Conservation (phyloP, 1,139 yeast species). For the Nakaseomyces delphensis region DNA sequence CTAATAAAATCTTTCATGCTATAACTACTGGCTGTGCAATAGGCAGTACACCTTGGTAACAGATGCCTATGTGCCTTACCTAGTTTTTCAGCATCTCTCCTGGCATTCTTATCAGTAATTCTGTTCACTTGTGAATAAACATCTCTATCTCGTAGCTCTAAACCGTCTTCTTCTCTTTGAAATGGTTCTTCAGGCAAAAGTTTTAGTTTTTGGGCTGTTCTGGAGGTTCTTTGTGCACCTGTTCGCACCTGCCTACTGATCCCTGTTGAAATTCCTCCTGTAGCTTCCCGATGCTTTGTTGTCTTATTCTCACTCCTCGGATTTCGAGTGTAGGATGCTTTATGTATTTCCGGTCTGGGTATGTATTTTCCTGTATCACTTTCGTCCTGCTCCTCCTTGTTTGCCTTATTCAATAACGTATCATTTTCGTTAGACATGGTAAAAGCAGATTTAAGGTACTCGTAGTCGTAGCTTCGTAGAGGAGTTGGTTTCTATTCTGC, state of each 20-base stretch:
- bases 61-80: constrained; percentile 83
- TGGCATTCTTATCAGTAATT: constrained; percentile 83
- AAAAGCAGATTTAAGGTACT: no score
- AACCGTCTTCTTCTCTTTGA: constrained; percentile 30
- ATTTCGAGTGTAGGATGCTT: neutral
- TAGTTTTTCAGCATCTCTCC: constrained; percentile 87
- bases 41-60: constrained; percentile 86
- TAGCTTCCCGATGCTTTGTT: neutral
- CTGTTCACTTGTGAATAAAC: constrained; percentile 77
- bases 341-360: neutral
- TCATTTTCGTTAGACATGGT: constrained; percentile 5
- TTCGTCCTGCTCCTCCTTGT: neutral
- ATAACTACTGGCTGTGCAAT: constrained; percentile 90
- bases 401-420: neutral
- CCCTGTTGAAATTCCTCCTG: constrained; percentile 6
- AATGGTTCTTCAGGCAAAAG: constrained; percentile 73
- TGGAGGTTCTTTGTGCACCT: constrained; percentile 82
- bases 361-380: neutral
- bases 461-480: no score
- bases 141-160: constrained; percentile 39
- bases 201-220: constrained; percentile 80
- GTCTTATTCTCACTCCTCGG: neutral
- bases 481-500: no score
- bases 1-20: constrained; percentile 77
- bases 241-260: constrained; percentile 32